Conservation (phyloP, 352 stramenopile genomes). For the Globisporangium irregulare region DNA sequence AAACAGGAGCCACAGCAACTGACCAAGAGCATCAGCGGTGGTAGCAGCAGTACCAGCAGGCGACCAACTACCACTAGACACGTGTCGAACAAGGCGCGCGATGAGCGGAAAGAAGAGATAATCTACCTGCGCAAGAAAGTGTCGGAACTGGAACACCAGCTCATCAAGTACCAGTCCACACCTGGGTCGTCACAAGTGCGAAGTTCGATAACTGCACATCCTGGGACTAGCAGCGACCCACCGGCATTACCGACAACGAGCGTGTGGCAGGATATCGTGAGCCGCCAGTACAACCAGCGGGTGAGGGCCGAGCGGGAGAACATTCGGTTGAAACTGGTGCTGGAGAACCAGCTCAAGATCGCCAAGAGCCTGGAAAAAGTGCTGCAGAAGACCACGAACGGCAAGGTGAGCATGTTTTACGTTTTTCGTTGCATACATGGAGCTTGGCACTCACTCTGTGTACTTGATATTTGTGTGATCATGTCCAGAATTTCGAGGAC, state of each 20-base stretch:
- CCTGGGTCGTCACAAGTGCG: too few relatives aligned
- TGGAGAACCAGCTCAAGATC: conserved; percentile 50
- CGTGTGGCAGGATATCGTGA: conserved; percentile 11
- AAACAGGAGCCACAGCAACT: neutral
- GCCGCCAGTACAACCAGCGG: neutral
- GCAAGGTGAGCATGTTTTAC: too few relatives aligned
- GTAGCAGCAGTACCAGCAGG: neutral
- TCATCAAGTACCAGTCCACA: conserved; percentile 1
- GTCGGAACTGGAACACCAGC: conserved; percentile 19
- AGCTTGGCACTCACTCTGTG: too few relatives aligned
- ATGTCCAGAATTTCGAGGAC: too few relatives aligned
- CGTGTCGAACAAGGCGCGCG: conserved; percentile 18
- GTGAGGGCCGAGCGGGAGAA: conserved; percentile 39
- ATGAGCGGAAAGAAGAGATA: conserved; percentile 27
- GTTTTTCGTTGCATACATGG: too few relatives aligned
- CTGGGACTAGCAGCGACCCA: neutral
- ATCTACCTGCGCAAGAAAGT: conserved; percentile 26
- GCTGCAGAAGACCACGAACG: conserved; percentile 26
- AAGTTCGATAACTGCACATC: too few relatives aligned
- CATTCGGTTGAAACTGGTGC: conserved; percentile 41
- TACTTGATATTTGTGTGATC: too few relatives aligned
- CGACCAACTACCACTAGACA: neutral
- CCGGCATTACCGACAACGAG: neutral
- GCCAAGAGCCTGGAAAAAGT: conserved; percentile 38
- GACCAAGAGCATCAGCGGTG: neutral